A percentile compares a stretch with the other conserved stretches of the same genome.
Evolutionary conservation across 1,284 basidiomycete genomes (phyloP).

Genomic region (Trametes hirsuta): DNA sequence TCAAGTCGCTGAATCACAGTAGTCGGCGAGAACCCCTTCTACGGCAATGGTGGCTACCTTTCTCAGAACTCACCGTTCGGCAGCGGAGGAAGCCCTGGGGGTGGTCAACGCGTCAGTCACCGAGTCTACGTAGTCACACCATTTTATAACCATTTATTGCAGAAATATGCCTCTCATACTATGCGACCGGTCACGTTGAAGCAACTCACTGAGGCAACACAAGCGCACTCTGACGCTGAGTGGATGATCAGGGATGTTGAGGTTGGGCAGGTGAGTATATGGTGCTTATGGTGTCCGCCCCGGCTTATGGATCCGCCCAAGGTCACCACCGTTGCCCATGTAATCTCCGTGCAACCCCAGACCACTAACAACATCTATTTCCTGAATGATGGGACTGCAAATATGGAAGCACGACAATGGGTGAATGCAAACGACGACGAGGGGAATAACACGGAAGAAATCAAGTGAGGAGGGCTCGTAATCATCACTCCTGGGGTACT

Average conservation of each 20-base stretch:
- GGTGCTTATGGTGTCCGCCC: neutral
- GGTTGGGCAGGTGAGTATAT: slow-evolving; percentile 70
- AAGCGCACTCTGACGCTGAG: slow-evolving; percentile 87
- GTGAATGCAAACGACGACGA: slow-evolving; percentile 67
- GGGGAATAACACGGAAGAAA: slow-evolving; percentile 46
- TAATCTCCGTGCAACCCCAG: slow-evolving; percentile 70
- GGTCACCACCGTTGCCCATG: slow-evolving; percentile 82
- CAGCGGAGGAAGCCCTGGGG: slow-evolving; percentile 49
- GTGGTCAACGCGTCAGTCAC: slow-evolving; percentile 21
- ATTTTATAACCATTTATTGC: slow-evolving; percentile 4
- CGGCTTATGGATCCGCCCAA: slow-evolving; percentile 37
- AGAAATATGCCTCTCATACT: slow-evolving; percentile 53
- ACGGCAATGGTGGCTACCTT: slow-evolving; percentile 39
- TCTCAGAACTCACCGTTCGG: slow-evolving; percentile 49
- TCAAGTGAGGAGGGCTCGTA: slow-evolving; percentile 42
- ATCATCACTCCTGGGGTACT: neutral
- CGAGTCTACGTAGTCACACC: neutral
- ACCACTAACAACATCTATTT: slow-evolving; percentile 84
- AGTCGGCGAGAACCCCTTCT: slow-evolving; percentile 41
- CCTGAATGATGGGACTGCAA: slow-evolving; percentile 90
- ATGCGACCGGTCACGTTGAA: slow-evolving; percentile 87
- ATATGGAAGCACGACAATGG: slow-evolving; percentile 91
- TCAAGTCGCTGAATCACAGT: neutral
- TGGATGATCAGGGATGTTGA: slow-evolving; percentile 85
- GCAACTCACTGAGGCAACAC: slow-evolving; percentile 78